A percentile compares a stretch with the other conserved stretches of the same genome.
phyloP scores from a whole-genome alignment of 2,329 filamentous ascomycete genomes.

The Hansfordia pulvinata region DNA sequence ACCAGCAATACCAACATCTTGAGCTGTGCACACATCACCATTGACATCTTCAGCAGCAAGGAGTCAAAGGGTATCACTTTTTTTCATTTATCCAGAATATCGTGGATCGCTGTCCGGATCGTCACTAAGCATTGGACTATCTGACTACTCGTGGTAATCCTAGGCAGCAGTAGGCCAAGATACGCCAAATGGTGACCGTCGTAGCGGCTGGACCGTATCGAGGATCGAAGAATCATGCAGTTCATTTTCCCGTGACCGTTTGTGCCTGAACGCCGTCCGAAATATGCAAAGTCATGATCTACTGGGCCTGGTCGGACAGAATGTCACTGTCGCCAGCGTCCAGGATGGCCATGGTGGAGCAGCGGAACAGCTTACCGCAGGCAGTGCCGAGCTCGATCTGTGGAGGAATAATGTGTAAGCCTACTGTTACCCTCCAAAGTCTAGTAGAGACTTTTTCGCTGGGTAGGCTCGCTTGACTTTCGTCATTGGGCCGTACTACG shows the following conservation, averaged over 20 bases:
- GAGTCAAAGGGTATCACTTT: constrained; percentile 3
- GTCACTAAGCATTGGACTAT: constrained; percentile 3
- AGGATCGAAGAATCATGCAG: too few relatives aligned
- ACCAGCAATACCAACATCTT: too few relatives aligned
- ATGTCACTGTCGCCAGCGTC: constrained; percentile 99
- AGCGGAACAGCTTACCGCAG: constrained; percentile 97
- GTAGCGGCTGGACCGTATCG: constrained; percentile 1
- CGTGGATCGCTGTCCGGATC: background rate
- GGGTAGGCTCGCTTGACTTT: constrained; percentile 41
- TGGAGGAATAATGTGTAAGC: constrained; percentile 38
- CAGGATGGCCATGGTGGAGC: constrained; percentile 92
- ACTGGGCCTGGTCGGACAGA: constrained; percentile 61
- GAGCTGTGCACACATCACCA: too few relatives aligned
- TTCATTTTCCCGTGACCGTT: background rate
- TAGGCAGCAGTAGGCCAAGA: constrained; percentile 1
- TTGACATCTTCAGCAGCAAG: too few relatives aligned
- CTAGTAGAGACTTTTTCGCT: constrained; percentile 76
- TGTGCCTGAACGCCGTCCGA: constrained; percentile 4
- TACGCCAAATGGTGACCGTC: constrained; percentile 1
- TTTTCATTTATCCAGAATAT: background rate
- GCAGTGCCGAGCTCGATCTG: constrained; percentile 97
- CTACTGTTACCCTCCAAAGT: constrained; percentile 75
- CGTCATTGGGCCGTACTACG: constrained; percentile 2
- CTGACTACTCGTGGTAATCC: constrained; percentile 1
- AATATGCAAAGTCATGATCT: constrained; percentile 20